These are phyloP conservation scores for Tolypocladium inflatum DNA, from an alignment of 2,329 filamentous ascomycete species.

Conservation along the genomic window DNA sequence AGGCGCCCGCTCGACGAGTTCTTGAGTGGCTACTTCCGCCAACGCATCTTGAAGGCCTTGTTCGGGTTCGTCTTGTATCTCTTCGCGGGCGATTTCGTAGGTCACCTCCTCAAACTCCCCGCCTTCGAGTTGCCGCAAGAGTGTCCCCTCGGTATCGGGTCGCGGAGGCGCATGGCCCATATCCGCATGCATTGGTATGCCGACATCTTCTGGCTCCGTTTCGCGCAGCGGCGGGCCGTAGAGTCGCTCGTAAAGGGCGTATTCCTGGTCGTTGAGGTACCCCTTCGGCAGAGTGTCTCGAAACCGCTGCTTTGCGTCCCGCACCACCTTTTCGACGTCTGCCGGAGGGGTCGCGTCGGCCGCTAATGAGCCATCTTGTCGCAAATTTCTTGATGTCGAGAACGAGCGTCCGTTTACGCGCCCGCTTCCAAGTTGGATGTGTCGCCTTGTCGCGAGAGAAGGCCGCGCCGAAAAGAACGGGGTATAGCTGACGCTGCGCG, in stretches of 20 bases:
- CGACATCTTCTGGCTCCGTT: constrained; percentile 50
- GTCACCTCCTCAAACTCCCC: constrained; percentile 55
- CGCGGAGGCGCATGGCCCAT: constrained; percentile 16
- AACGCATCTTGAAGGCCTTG: constrained; percentile 3
- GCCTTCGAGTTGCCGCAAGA: constrained; percentile 45
- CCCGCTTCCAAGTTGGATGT: not conserved
- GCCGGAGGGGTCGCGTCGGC: constrained; percentile 3
- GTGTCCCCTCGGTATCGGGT: constrained; percentile 24
- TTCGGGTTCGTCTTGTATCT: constrained; percentile 2
- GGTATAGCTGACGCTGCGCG: constrained; percentile 4
- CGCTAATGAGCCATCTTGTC: constrained; percentile 8
- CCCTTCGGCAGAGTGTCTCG: constrained; percentile 67
- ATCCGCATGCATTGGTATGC: constrained; percentile 30
- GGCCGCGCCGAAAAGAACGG: not conserved
- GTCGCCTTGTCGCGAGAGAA: not conserved
- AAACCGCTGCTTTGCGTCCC: constrained; percentile 63
- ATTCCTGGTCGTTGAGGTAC: constrained; percentile 61
- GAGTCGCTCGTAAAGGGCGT: constrained; percentile 65
- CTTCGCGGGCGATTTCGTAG: constrained; percentile 22
- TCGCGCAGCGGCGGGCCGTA: constrained; percentile 67
- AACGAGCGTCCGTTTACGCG: constrained; percentile 15
- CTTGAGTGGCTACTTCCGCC: constrained; percentile 12
- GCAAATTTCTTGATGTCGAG: constrained; percentile 16
- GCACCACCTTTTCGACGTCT: constrained; percentile 54
- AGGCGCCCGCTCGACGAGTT: constrained; percentile 15